Percentiles rank a stretch among this genome's conserved stretches.
Conservation (phyloP, 2,329 filamentous ascomycete genomes). For the Fusarium miscanthi region DNA sequence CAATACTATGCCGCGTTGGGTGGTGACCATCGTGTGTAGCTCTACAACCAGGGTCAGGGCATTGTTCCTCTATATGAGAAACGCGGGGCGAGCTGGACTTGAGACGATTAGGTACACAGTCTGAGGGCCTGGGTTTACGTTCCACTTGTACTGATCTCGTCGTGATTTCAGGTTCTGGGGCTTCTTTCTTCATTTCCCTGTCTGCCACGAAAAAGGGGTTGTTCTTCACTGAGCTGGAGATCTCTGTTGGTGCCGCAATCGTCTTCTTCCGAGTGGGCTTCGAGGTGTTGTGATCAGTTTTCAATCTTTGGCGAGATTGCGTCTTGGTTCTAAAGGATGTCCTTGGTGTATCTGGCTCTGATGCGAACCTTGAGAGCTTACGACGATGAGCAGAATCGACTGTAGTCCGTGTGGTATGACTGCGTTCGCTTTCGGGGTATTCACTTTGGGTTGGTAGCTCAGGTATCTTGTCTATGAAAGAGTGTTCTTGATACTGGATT, state of each 20-base stretch:
- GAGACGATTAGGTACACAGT: slow-evolving; percentile 46
- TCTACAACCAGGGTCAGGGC: slow-evolving; percentile 46
- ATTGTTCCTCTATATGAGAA: slow-evolving; percentile 32
- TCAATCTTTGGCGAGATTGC: slow-evolving; percentile 10
- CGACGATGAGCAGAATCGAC: slow-evolving; percentile 4
- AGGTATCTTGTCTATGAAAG: background rate
- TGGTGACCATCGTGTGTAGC: slow-evolving; percentile 43
- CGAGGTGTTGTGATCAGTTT: slow-evolving; percentile 2
- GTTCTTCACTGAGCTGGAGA: slow-evolving; percentile 39
- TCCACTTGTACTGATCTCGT: slow-evolving; percentile 32
- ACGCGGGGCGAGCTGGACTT: slow-evolving; percentile 15
- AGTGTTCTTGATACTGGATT: slow-evolving; percentile 7
- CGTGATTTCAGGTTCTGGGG: slow-evolving; percentile 38
- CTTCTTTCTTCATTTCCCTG: slow-evolving; percentile 33
- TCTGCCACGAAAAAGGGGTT: slow-evolving; percentile 51
- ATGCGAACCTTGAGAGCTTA: slow-evolving; percentile 18
- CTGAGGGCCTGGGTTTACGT: slow-evolving; percentile 41
- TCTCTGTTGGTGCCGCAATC: slow-evolving; percentile 13
- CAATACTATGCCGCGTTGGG: slow-evolving; percentile 49
- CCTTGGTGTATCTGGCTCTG: slow-evolving; percentile 23
- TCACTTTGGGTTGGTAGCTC: slow-evolving; percentile 2
- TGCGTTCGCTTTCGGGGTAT: background rate
- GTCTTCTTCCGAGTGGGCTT: slow-evolving; percentile 20
- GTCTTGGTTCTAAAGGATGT: slow-evolving; percentile 7
- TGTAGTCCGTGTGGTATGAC: slow-evolving; percentile 1